phyloP scores from a whole-genome alignment of 139 green algal species.

The Tetradesmus obliquus region DNA sequence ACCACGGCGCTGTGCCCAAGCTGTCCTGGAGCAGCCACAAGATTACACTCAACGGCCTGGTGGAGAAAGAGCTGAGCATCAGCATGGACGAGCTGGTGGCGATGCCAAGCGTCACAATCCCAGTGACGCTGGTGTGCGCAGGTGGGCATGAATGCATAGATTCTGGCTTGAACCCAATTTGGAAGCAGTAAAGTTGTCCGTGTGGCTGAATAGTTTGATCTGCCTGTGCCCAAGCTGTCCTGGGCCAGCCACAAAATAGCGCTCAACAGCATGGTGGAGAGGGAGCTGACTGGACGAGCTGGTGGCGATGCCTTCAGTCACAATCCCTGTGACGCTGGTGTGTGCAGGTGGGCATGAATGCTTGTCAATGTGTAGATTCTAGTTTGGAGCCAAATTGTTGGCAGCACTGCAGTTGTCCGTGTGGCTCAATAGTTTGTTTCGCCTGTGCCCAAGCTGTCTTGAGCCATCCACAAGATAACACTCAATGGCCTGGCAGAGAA shows the following conservation, averaged over 20 bases:
- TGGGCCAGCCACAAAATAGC: slow-evolving; percentile 76
- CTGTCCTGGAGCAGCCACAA: slow-evolving; percentile 70
- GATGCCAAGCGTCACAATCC: slow-evolving; percentile 83
- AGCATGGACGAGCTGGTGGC: slow-evolving; percentile 93
- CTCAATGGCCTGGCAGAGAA: slow-evolving; percentile 86
- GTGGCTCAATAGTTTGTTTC: too few species aligned
- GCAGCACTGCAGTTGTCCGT: too few species aligned
- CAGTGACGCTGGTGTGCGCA: slow-evolving; percentile 88
- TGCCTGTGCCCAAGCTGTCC: slow-evolving; percentile 58
- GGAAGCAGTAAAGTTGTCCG: too few species aligned
- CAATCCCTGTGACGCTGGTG: slow-evolving; percentile 84
- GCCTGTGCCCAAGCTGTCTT: slow-evolving; percentile 74
- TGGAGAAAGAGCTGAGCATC: slow-evolving; percentile 76
- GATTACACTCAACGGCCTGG: slow-evolving; percentile 85
- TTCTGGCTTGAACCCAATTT: background rate
- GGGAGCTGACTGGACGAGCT: slow-evolving; percentile 88
- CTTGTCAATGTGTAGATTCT: too few species aligned
- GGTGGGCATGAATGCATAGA: slow-evolving; percentile 70
- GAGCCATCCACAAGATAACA: slow-evolving; percentile 72
- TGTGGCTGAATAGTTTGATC: too few species aligned
- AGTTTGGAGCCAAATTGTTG: too few species aligned
- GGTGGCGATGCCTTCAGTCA: slow-evolving; percentile 75
- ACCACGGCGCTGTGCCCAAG: slow-evolving; percentile 92
- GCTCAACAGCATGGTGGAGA: slow-evolving; percentile 74
- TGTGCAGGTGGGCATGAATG: slow-evolving; percentile 87